Evolutionary conservation across 73 alveolate genomes (phyloP).

Genomic region (Paramecium biaurelia): DNA sequence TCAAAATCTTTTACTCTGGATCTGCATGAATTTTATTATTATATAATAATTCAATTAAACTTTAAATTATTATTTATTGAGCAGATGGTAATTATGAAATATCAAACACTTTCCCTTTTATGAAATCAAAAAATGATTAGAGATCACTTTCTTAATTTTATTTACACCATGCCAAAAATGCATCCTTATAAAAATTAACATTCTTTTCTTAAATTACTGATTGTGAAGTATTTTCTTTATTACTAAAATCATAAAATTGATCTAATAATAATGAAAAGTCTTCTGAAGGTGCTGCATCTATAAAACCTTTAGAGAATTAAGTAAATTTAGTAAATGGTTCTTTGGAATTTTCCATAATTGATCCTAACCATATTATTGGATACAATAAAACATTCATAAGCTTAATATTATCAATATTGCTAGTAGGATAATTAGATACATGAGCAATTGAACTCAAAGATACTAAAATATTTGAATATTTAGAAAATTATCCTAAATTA

Average conservation of each 20-base stretch:
- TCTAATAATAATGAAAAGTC: neutral
- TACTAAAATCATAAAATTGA: neutral
- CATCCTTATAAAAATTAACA: neutral
- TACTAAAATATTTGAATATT: neutral
- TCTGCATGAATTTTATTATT: neutral
- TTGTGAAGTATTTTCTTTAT: neutral
- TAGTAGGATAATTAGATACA: neutral
- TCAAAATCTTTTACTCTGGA: neutral
- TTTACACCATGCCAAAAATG: neutral
- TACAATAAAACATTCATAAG: neutral
- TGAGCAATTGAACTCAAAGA: neutral
- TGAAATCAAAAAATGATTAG: neutral
- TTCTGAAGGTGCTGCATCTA: neutral
- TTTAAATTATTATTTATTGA: neutral
- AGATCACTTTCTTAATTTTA: neutral
- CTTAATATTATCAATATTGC: neutral
- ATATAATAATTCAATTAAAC: neutral
- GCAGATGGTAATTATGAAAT: neutral
- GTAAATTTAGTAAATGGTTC: neutral
- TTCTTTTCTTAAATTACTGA: neutral
- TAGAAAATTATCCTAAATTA: neutral
- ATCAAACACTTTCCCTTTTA: neutral
- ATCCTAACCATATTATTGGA: neutral
- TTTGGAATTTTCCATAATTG: neutral
- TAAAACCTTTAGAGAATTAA: neutral